These are phyloP conservation scores for Peribolospora baueri DNA, from an alignment of 768 basidiomycete species.

Conservation along the genomic window DNA sequence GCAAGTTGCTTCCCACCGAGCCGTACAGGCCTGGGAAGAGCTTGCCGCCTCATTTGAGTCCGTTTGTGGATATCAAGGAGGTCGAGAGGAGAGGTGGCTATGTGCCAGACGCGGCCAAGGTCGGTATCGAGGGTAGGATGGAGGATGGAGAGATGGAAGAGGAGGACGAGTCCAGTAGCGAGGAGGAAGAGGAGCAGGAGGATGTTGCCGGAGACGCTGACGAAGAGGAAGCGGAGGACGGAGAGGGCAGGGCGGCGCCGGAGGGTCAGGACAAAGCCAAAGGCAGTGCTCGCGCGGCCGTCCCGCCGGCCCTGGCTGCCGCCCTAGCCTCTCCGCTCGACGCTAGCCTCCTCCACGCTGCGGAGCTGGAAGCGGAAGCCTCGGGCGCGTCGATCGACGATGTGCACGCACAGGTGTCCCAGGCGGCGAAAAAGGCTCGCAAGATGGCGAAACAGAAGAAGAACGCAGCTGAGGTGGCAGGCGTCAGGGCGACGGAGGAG, in stretches of 20 bases:
- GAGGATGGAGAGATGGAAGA: conserved; percentile 19
- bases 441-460: no score
- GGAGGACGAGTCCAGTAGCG: conserved; percentile 14
- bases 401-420: no score
- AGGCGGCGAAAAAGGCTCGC: conserved; percentile 1
- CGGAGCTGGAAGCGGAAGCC: conserved; percentile 68
- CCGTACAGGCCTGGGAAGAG: conserved; percentile 60
- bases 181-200: conserved; percentile 16
- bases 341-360: conserved; percentile 47
- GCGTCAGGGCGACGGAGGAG: no score
- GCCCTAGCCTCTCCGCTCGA: conserved; percentile 28
- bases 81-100: conserved; percentile 16
- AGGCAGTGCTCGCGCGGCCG: conserved; percentile 12
- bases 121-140: conserved; percentile 19
- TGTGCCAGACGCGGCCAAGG: conserved; percentile 42
- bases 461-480: no score
- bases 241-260: background rate
- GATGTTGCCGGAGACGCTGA: conserved; percentile 13
- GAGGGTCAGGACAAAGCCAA: conserved; percentile 3
- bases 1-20: conserved; percentile 60
- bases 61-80: conserved; percentile 54
- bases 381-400: no score
- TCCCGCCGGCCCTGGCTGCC: conserved; percentile 21
- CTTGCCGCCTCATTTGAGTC: conserved; percentile 84
- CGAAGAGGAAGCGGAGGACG: conserved; percentile 15